These are phyloP conservation scores for Camellia lanceoleosa DNA, from an alignment of 148 eudicot genomes.

Conservation along the genomic window DNA sequence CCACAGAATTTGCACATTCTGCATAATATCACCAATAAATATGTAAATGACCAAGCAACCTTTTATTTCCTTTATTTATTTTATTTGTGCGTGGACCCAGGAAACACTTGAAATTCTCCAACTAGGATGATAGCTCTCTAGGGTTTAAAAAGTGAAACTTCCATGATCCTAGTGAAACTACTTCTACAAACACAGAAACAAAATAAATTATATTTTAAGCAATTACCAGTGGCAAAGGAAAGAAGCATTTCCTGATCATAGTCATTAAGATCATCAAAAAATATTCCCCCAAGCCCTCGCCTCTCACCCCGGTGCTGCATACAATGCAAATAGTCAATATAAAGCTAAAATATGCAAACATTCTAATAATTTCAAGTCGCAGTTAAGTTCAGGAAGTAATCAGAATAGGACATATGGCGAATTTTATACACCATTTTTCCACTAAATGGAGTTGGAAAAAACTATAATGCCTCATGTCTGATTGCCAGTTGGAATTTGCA, in stretches of 20 bases:
- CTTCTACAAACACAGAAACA: background rate
- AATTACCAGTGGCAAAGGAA: constrained; percentile 82
- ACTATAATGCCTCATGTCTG: background rate
- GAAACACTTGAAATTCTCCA: background rate
- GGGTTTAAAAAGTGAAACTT: background rate
- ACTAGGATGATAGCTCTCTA: background rate
- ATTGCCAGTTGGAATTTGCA: background rate
- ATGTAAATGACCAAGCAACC: background rate
- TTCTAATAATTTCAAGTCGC: background rate
- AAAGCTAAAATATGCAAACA: background rate
- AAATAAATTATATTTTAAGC: background rate
- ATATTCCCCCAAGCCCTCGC: constrained; percentile 97
- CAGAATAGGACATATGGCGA: too few species aligned
- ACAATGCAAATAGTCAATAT: constrained; percentile 9
- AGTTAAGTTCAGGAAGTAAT: background rate
- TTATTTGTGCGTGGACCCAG: too few species aligned
- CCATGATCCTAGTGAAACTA: background rate
- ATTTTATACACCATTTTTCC: background rate
- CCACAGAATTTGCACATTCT: constrained; percentile 95
- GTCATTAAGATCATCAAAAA: constrained; percentile 92
- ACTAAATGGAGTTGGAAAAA: background rate
- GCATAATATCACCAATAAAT: constrained; percentile 18
- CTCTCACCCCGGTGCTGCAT: constrained; percentile 93
- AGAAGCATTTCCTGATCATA: constrained; percentile 98
- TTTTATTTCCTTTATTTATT: too few species aligned